Conservation (phyloP, 345 rosid species). For the Salix suchowensis region DNA sequence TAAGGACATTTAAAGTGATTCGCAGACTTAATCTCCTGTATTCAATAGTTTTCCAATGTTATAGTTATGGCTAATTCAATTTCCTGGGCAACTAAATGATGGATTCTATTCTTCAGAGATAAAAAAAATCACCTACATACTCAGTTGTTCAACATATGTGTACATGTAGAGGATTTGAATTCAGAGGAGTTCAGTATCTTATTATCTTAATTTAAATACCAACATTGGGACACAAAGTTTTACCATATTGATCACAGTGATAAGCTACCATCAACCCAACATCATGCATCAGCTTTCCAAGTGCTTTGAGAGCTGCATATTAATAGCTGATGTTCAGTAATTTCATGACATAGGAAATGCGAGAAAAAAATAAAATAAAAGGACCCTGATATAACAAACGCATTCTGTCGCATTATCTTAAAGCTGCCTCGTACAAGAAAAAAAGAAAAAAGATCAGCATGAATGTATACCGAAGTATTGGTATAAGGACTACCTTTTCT, state of each 20-base stretch:
- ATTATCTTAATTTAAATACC: neutral
- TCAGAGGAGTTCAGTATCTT: neutral
- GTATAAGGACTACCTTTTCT: too few relatives aligned
- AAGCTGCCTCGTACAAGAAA: neutral
- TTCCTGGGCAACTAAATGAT: neutral
- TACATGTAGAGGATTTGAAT: neutral
- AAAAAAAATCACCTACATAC: neutral
- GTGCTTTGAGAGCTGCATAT: slow-evolving; percentile 74
- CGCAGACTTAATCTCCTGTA: neutral
- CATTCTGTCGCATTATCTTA: neutral
- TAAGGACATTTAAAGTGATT: neutral
- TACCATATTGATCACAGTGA: slow-evolving; percentile 91
- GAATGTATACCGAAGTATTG: neutral
- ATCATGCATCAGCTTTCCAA: slow-evolving; percentile 73
- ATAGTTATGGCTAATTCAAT: neutral
- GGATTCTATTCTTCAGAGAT: neutral
- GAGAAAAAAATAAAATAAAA: neutral
- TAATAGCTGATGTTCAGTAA: slow-evolving; percentile 9
- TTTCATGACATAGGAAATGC: neutral
- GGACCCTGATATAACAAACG: neutral
- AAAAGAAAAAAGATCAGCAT: neutral
- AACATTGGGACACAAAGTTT: slow-evolving; percentile 10
- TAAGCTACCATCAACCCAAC: slow-evolving; percentile 77
- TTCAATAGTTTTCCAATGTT: neutral
- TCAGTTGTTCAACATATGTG: neutral